Conservation (phyloP, 129 eudicot genomes). For the Saposhnikovia divaricata region DNA sequence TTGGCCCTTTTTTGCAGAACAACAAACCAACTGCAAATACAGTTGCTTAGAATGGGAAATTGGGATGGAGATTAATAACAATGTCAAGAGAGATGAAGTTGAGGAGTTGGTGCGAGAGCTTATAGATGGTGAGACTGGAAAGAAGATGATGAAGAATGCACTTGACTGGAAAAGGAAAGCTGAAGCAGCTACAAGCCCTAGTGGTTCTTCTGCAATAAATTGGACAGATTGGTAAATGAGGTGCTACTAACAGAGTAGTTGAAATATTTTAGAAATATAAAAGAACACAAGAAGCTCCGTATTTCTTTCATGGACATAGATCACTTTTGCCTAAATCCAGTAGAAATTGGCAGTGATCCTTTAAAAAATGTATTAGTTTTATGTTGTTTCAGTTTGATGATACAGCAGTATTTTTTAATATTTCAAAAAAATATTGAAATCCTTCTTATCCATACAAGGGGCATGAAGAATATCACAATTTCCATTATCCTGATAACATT, state of each 20-base stretch:
- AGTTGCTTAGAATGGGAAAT: conserved; percentile 13
- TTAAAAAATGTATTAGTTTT: no score
- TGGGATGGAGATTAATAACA: conserved; percentile 49
- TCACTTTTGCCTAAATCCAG: background rate
- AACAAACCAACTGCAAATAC: no score
- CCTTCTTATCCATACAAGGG: conserved; percentile 13
- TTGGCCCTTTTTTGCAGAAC: no score
- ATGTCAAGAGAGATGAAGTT: conserved; percentile 53
- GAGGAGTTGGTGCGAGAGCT: conserved; percentile 45
- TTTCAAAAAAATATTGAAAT: no score
- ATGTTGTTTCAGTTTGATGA: no score
- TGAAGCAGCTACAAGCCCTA: conserved; percentile 28
- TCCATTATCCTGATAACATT: background rate
- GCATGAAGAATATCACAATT: conserved; percentile 3
- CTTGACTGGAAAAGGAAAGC: conserved; percentile 53
- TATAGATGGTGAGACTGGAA: conserved; percentile 53
- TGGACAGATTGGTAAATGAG: conserved; percentile 27
- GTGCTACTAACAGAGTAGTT: conserved; percentile 7
- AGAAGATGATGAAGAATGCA: conserved; percentile 35
- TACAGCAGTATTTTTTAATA: no score
- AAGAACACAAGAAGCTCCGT: background rate
- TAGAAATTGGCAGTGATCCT: no score
- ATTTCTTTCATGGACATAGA: background rate
- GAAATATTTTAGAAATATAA: background rate
- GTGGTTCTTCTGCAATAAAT: conserved; percentile 35